Base-by-base conservation (phyloP, 495 filamentous ascomycete genomes). In the Recurvomyces mirabilis region DNA sequence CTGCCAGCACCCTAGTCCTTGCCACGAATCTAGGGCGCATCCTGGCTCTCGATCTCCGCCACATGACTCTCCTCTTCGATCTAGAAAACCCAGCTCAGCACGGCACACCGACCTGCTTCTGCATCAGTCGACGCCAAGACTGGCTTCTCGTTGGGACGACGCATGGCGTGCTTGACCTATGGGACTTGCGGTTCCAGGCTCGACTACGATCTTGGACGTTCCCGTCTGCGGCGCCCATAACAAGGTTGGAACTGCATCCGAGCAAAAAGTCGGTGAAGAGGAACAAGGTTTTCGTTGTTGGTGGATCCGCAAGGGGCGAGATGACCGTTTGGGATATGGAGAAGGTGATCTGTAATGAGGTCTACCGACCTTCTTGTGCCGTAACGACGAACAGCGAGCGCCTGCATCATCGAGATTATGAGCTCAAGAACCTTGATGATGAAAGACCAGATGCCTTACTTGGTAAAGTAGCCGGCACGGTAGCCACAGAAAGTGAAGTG, bases 261-360 rank as follows among this genome's bases (percentile, higher is more conserved):
- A 69, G 73, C 20, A 43, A 53, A n/a, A 47, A 46, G 24, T 29
- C 36, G 2, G 33, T 46, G 15, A 52, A 55, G 28, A 84, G 82
- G 56, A 79, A 75, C 47, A 86, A 82, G 75, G 77, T 95, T 1
- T 87, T 82, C 53, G 81, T 95, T 7, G 79, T 86, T 1, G 86
- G 88, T 22, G 87, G 87, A 15, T 93, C 84, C n/a, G 79, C 77
- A 7, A 78, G 83, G 46, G 85, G 84, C n/a, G 89, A 96, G 56
- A 74, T 99, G 14, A 93, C 86, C 1, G 80, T 93, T 1, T 99
- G 91, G 91, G 93, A 99, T 61, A 68, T 94, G 13, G 88, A 96
- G 56, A 91, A 89, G 57, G 75, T 79, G 15, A 73, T 80, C 45
- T 96, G 93, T 53, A 75, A 86, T 47, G 89, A 95, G 61, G 79